Evolutionary conservation across 2,329 filamentous ascomycete genomes (phyloP).

Genomic region (Didymella lethalis): DNA sequence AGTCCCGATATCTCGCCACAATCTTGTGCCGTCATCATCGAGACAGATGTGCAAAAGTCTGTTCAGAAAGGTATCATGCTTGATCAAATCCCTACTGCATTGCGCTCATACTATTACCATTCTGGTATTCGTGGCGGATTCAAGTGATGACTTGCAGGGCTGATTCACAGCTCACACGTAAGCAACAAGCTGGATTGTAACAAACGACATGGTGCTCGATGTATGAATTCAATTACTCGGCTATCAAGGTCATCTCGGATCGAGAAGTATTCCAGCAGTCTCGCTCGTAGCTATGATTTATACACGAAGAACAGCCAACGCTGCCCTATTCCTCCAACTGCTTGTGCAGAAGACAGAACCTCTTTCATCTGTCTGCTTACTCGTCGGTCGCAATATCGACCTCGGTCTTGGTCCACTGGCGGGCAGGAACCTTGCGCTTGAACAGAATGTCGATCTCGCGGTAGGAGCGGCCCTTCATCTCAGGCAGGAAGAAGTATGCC

Average conservation of each 20-base stretch:
- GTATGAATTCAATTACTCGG: neutral
- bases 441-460: constrained; percentile 60
- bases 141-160: neutral
- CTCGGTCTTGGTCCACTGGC: constrained; percentile 63
- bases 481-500: constrained; percentile 61
- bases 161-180: neutral
- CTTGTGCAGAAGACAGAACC: neutral
- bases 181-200: neutral
- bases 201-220: neutral
- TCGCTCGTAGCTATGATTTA: neutral
- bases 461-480: constrained; percentile 62
- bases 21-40: neutral
- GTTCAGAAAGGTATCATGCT: neutral
- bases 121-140: neutral
- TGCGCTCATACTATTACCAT: neutral
- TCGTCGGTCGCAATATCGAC: constrained; percentile 69
- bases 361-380: constrained; percentile 51
- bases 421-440: constrained; percentile 59
- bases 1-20: neutral
- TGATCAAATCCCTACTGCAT: neutral
- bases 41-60: neutral
- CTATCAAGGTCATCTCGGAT: neutral
- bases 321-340: neutral
- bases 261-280: neutral
- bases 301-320: constrained; percentile 1